Evolutionary conservation across 176 grass and related monocot species (phyloP), one percentile per base, ranked within the genome.

Genomic region (Carex scoparia): DNA sequence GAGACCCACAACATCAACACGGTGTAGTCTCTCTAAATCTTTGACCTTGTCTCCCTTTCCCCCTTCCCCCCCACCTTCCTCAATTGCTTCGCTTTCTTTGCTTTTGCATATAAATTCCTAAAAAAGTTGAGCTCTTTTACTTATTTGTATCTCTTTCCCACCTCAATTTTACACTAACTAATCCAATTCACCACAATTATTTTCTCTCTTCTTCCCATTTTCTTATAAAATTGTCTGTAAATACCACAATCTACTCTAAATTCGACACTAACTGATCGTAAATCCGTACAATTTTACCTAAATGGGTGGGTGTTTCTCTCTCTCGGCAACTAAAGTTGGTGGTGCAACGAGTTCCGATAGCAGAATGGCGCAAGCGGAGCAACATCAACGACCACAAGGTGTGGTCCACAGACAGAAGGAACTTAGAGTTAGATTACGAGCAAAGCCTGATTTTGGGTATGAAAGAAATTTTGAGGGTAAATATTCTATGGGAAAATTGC

Each of bases 401-500:
- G 44, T 48, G 44, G 60, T 28, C 27, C 11, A 14, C 37, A 68
- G 40, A 67, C 62, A 83, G 19, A 48, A 65, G 38, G 80, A 68
- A 32, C 60, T 68, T 19, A 83, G 80, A 67, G 40, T 83, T 67
- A 83, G 62, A 38, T 54, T 8, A 40, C 14, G 31, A 66, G 12
- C 64, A 14, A 54, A 79, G 75, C 72, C 86, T 33, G 91, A 93
- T 86, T 95, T 99, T 79, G 96, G 96, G 0, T 99, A 94, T 77
- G 93, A 88, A 32, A 90, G 85, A 84, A 89, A 99, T 82, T 99
- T 99, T 72, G 78, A 88, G 19, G 88, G 79, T 80, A 64, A 88
- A 80, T 99, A 99, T 78, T 89, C 89, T 54, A 89, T 95, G 57
- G 96, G 96, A 7, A 91, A 92, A 85, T 80, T 95, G 74, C 96